Evolutionary conservation across 805 yeast genomes (phyloP).

Genomic region (Hanseniaspora guilliermondii): DNA sequence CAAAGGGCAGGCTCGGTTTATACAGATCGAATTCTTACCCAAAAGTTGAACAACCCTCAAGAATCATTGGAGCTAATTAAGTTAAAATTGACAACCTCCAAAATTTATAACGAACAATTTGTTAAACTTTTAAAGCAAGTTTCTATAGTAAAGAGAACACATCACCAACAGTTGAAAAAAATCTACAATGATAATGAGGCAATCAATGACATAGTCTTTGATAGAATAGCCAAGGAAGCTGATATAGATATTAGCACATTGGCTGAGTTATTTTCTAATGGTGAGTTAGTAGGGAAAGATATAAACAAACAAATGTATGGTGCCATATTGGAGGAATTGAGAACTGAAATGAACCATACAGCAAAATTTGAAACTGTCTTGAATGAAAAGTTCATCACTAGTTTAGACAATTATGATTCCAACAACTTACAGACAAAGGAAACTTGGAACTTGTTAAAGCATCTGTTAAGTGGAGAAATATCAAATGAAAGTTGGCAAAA

Average conservation of each 20-base stretch:
- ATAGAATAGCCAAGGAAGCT: constrained; percentile 31
- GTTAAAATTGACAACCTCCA: constrained; percentile 44
- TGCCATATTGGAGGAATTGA: constrained; percentile 31
- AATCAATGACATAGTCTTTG: constrained; percentile 26
- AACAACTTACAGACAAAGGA: constrained; percentile 46
- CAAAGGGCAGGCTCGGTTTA: constrained; percentile 27
- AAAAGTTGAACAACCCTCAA: constrained; percentile 46
- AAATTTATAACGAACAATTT: constrained; percentile 45
- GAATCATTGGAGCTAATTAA: constrained; percentile 30
- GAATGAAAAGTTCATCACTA: constrained; percentile 41
- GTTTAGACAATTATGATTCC: constrained; percentile 41
- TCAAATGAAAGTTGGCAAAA: constrained; percentile 45
- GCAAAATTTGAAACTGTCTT: constrained; percentile 36
- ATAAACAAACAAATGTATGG: constrained; percentile 29
- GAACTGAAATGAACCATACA: constrained; percentile 38
- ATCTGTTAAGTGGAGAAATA: constrained; percentile 33
- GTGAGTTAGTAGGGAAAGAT: constrained; percentile 27
- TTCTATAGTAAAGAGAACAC: constrained; percentile 35
- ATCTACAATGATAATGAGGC: constrained; percentile 26
- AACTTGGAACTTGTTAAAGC: constrained; percentile 36
- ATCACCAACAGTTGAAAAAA: constrained; percentile 37
- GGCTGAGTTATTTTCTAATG: constrained; percentile 35
- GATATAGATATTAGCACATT: constrained; percentile 37
- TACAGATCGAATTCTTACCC: constrained; percentile 31
- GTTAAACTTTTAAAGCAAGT: constrained; percentile 49